Conservation (phyloP, 176 grass and related monocot genomes). For the Panicum miliaceum region DNA sequence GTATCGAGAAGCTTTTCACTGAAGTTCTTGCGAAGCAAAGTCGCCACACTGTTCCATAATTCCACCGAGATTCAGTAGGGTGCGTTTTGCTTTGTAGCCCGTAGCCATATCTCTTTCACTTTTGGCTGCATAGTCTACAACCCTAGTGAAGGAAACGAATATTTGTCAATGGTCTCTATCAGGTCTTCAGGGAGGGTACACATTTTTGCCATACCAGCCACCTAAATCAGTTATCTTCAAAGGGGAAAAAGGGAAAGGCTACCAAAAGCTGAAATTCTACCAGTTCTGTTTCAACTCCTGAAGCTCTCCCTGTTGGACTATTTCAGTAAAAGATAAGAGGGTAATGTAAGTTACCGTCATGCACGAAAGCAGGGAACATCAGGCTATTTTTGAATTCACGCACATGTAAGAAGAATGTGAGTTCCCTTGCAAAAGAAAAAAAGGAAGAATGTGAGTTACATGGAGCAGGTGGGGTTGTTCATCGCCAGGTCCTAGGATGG, state of each 20-base stretch:
- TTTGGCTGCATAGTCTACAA: conserved; percentile 8
- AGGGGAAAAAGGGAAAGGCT: neutral
- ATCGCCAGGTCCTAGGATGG: conserved; percentile 15
- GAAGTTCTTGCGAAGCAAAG: conserved; percentile 34
- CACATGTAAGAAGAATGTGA: conserved; percentile 11
- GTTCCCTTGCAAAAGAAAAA: neutral
- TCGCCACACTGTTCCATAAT: neutral
- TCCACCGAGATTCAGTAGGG: conserved; percentile 19
- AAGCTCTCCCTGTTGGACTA: conserved; percentile 25
- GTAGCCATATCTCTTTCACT: conserved; percentile 23
- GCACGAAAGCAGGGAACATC: conserved; percentile 19
- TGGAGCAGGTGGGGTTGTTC: conserved; percentile 34
- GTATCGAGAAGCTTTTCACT: conserved; percentile 18
- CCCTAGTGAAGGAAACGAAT: conserved; percentile 7
- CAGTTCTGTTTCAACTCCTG: conserved; percentile 16
- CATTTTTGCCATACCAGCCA: conserved; percentile 7
- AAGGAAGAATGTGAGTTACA: conserved; percentile 14
- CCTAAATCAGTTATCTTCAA: neutral
- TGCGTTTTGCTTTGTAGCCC: conserved; percentile 10
- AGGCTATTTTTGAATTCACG: neutral
- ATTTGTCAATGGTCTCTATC: neutral
- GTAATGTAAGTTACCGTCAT: conserved; percentile 17
- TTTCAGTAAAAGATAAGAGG: conserved; percentile 3
- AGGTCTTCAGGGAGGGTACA: neutral
- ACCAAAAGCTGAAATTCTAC: neutral